Evolutionary conservation across 768 basidiomycete species (phyloP), one percentile per base, ranked within the genome.

Genomic region (Leucosporidium creatinivorum): DNA sequence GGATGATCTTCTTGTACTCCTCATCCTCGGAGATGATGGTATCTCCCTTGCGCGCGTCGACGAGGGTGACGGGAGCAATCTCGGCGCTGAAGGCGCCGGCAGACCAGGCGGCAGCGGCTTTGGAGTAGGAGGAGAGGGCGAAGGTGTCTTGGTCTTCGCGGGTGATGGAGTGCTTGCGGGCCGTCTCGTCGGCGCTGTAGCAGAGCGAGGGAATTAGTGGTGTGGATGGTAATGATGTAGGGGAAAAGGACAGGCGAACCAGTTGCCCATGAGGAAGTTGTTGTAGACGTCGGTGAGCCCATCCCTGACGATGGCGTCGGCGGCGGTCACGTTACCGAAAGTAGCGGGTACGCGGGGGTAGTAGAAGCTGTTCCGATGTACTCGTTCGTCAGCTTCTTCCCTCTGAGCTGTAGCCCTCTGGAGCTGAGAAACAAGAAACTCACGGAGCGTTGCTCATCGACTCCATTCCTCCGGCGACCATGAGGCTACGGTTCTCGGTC

Each of bases 381-480:
- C 9, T 19, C 3, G 39, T 5, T 33, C 9, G 58, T 63, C 21
- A 57, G 49, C 19, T 15, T n/a, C 17, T 33, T 33, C 33, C 33
- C 10, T 5, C 10, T 33, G 33, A 5, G 33, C 33, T 33, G 33
- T 33, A 4, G 33, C 33, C 5, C 33, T 33, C 4, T 1, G 28
- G 50, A 21, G 25, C 1, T 13, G 15, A 52, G n/a, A 26, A 12
- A 48, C 60, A 59, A 19, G 44, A 31, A 5, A 85, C 94, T 76
- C 77, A 97, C 93, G 96, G 96, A 58, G 93, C 92, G 75, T 97
- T 90, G 78, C 90, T 93, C 96, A 99, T 99, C 81, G 89, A 92
- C 82, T 99, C 96, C 91, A 92, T 96, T 68, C 96, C 96, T 74
- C 96, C 96, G 64, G 93, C 93, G 30, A 86, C 91, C 73, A 96